These are phyloP conservation scores for Leccinum olivaceopallidum DNA, from an alignment of 768 basidiomycete species.

Conservation along the genomic window DNA sequence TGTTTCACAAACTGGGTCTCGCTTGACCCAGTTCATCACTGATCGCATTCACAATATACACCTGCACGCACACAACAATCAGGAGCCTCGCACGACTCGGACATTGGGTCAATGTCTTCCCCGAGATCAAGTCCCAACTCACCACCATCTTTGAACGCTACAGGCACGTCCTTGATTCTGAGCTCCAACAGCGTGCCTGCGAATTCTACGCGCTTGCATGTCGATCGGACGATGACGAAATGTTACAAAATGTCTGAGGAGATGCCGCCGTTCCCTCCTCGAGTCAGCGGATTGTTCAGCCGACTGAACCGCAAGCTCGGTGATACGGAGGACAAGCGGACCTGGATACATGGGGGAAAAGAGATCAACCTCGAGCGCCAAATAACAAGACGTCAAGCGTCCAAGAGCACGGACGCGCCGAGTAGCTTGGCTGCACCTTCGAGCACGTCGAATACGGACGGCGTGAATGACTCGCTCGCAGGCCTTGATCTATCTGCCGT, in stretches of 20 bases:
- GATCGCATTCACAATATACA: conserved; percentile 16
- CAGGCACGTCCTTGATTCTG: conserved; percentile 95
- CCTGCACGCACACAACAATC: background rate
- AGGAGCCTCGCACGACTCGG: conserved; percentile 4
- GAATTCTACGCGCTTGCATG: conserved; percentile 91
- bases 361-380: conserved; percentile 84
- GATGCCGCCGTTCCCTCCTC: conserved; percentile 97
- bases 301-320: conserved; percentile 87
- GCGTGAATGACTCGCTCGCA: conserved; percentile 72
- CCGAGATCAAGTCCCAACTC: conserved; percentile 94
- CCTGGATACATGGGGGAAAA: conserved; percentile 95
- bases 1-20: conserved; percentile 72
- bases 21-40: conserved; percentile 29
- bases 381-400: conserved; percentile 52
- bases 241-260: conserved; percentile 96
- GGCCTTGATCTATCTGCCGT: conserved; percentile 71
- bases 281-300: conserved; percentile 86
- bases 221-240: conserved; percentile 85
- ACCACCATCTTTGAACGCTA: conserved; percentile 96
- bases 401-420: conserved; percentile 33
- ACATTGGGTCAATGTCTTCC: conserved; percentile 96
- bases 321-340: conserved; percentile 93
- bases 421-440: conserved; percentile 40
- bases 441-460: conserved; percentile 39
- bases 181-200: conserved; percentile 97